Evolutionary conservation across 345 rosid genomes (phyloP).

Genomic region (Brassica nigra): DNA sequence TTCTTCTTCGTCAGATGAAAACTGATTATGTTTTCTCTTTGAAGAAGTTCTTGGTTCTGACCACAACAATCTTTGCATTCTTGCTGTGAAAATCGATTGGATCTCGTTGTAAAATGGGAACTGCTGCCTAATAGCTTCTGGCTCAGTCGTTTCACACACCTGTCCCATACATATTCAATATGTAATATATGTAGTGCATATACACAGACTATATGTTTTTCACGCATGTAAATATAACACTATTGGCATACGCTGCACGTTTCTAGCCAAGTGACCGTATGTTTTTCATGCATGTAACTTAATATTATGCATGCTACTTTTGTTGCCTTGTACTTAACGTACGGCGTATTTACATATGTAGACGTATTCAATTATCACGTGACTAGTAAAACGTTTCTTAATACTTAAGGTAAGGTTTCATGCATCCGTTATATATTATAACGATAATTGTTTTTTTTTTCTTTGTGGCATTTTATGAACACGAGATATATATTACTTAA

Average conservation of each 20-base stretch:
- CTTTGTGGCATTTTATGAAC: conserved; percentile 29
- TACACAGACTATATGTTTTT: not conserved
- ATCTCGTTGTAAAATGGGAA: conserved; percentile 81
- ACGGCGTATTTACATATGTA: not conserved
- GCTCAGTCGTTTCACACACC: conserved; percentile 85
- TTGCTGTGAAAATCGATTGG: conserved; percentile 61
- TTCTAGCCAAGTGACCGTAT: not conserved
- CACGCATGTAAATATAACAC: not conserved
- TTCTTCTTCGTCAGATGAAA: conserved; percentile 77
- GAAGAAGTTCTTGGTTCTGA: conserved; percentile 65
- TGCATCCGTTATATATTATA: conserved; percentile 29
- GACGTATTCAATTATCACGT: conserved; percentile 6
- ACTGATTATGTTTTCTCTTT: conserved; percentile 52
- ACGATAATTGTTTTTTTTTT: not conserved
- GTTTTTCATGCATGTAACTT: not conserved
- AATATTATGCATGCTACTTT: not conserved
- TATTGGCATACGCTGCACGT: not conserved
- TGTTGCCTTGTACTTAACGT: conserved; percentile 3
- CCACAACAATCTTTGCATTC: conserved; percentile 85
- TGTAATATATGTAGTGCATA: not conserved
- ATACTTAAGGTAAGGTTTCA: not conserved
- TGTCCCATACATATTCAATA: conserved; percentile 26
- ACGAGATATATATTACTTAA: conserved; percentile 10
- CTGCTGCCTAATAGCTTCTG: conserved; percentile 72
- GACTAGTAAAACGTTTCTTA: conserved; percentile 19